These are phyloP conservation scores for Pueraria montana DNA, from an alignment of 306 rosid species.

Conservation along the genomic window DNA sequence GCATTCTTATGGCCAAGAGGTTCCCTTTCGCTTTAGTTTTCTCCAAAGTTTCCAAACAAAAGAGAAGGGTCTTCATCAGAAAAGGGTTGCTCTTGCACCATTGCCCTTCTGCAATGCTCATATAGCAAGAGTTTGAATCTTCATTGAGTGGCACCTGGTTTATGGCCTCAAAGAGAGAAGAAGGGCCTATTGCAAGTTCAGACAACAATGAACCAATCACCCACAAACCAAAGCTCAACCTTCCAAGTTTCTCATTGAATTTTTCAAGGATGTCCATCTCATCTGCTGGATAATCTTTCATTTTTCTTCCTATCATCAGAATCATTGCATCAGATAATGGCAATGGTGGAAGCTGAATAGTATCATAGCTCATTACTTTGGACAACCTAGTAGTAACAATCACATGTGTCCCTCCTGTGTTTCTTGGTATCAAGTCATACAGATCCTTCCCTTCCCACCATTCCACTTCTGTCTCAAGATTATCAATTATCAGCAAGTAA, in stretches of 20 bases:
- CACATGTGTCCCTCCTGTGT: constrained; percentile 84
- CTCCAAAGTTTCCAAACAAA: constrained; percentile 64
- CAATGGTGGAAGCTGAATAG: constrained; percentile 73
- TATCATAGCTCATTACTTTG: constrained; percentile 70
- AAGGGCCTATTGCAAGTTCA: constrained; percentile 73
- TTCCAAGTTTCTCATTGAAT: constrained; percentile 74
- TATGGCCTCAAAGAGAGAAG: constrained; percentile 73
- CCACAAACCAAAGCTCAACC: constrained; percentile 80
- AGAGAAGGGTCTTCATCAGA: constrained; percentile 74
- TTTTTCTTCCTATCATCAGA: constrained; percentile 79
- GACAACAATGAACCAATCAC: constrained; percentile 77
- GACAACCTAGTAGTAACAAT: constrained; percentile 75
- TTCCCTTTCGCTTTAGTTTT: constrained; percentile 59
- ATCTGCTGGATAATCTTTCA: constrained; percentile 67
- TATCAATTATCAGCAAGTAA: constrained; percentile 80
- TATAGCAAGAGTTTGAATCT: constrained; percentile 57
- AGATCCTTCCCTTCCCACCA: constrained; percentile 92
- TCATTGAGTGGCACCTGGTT: constrained; percentile 65
- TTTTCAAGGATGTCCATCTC: constrained; percentile 68
- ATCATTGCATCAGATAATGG: constrained; percentile 75
- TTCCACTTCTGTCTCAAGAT: constrained; percentile 85
- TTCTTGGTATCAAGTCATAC: constrained; percentile 81
- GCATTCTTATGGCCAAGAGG: constrained; percentile 75
- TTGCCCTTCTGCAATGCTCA: constrained; percentile 73
- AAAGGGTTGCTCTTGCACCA: constrained; percentile 76